These are phyloP conservation scores for Monosporascus sp. DNA, from an alignment of 2,329 filamentous ascomycete species.

Conservation along the genomic window DNA sequence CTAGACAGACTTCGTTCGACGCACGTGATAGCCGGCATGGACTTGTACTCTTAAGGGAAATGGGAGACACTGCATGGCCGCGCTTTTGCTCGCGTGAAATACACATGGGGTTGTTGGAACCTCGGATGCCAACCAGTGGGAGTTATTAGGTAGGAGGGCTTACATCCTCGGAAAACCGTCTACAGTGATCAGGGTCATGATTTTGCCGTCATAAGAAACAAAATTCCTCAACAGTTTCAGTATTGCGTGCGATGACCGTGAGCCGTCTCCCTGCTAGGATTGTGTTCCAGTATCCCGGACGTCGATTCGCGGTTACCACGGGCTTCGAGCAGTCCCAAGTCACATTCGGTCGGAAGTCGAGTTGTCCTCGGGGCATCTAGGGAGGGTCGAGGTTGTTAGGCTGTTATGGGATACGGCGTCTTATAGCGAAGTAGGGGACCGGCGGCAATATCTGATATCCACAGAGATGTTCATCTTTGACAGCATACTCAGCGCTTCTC, in stretches of 20 bases:
- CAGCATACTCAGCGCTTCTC: no score
- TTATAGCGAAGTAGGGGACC: no score
- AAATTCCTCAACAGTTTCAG: conserved; percentile 3
- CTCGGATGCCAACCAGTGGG: conserved; percentile 35
- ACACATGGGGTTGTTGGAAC: conserved; percentile 37
- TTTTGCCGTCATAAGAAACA: conserved; percentile 25
- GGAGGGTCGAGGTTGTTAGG: no score
- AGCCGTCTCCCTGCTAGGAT: not conserved
- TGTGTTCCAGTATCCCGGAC: not conserved
- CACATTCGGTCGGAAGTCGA: no score
- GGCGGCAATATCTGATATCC: no score
- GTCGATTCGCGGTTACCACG: no score
- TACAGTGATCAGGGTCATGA: conserved; percentile 30
- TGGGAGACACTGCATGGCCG: conserved; percentile 39
- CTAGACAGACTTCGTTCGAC: conserved; percentile 23
- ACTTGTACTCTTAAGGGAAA: conserved; percentile 28
- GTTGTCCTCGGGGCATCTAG: no score
- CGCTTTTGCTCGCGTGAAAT: conserved; percentile 42
- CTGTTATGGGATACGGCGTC: no score
- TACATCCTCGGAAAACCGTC: conserved; percentile 29
- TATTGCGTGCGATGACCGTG: not conserved
- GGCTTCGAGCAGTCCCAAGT: no score
- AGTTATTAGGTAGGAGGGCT: conserved; percentile 29
- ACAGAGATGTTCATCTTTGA: no score
- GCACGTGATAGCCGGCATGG: conserved; percentile 25